A percentile compares a stretch with the other conserved stretches of the same genome.
Evolutionary conservation across 345 rosid genomes (phyloP).

Genomic region (Euclidium syriacum): DNA sequence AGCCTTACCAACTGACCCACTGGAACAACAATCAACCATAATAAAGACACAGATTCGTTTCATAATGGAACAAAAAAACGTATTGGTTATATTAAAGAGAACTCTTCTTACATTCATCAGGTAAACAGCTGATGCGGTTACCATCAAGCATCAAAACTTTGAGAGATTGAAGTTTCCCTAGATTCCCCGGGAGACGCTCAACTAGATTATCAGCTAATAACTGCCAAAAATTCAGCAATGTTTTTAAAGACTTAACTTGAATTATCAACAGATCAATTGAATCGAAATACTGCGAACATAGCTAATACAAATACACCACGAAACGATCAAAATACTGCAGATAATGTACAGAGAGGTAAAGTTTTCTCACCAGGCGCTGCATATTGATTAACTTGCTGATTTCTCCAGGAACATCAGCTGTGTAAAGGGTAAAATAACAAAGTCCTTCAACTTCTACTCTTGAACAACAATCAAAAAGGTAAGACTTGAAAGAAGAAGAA

Average conservation of each 20-base stretch:
- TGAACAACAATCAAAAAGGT: not conserved
- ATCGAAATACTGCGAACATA: not conserved
- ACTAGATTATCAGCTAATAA: slow-evolving; percentile 64
- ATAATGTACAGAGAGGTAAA: not conserved
- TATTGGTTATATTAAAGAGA: slow-evolving; percentile 28
- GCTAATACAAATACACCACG: not conserved
- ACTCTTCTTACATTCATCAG: slow-evolving; percentile 82
- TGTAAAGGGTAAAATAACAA: slow-evolving; percentile 48
- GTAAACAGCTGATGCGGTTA: slow-evolving; percentile 64
- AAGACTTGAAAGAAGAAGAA: not conserved
- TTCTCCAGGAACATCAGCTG: slow-evolving; percentile 82
- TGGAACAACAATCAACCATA: slow-evolving; percentile 19
- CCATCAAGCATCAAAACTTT: slow-evolving; percentile 86
- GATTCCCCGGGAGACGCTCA: slow-evolving; percentile 61
- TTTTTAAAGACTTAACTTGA: not conserved
- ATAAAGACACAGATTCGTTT: not conserved
- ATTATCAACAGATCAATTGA: not conserved
- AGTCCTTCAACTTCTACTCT: not conserved
- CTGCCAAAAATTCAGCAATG: slow-evolving; percentile 37
- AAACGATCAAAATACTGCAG: not conserved
- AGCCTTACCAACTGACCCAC: slow-evolving; percentile 97
- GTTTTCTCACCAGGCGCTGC: slow-evolving; percentile 78
- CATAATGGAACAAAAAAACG: not conserved
- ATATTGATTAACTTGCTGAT: slow-evolving; percentile 71
- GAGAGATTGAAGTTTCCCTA: slow-evolving; percentile 87